These are phyloP conservation scores for Amylostereum chailletii DNA, from an alignment of 1,284 basidiomycete genomes.

Conservation along the genomic window DNA sequence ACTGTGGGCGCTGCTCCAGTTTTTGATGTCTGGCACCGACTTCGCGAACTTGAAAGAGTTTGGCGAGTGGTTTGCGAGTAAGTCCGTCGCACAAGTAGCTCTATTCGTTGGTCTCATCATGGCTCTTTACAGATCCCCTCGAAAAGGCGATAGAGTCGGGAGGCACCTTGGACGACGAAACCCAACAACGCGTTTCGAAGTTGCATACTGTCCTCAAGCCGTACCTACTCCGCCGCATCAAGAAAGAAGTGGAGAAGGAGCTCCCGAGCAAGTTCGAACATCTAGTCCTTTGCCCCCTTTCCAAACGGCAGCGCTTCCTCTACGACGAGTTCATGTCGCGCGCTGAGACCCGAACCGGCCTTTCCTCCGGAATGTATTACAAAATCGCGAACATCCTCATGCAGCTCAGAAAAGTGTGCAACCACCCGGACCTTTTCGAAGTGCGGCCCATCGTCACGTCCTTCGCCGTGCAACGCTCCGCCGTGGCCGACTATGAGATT, in stretches of 20 bases:
- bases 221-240: conserved; percentile 89
- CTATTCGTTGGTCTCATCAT: neutral
- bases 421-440: conserved; percentile 95
- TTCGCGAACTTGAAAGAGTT: conserved; percentile 95
- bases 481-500: conserved; percentile 81
- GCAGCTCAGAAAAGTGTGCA: conserved; percentile 94
- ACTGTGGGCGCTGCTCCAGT: conserved; percentile 91
- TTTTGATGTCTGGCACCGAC: conserved; percentile 89
- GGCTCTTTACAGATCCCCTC: conserved; percentile 60
- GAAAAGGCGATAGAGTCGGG: conserved; percentile 93
- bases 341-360: conserved; percentile 78
- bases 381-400: conserved; percentile 97
- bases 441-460: conserved; percentile 90
- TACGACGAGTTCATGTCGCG: conserved; percentile 99
- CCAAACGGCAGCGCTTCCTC: conserved; percentile 91
- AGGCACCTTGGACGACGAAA: conserved; percentile 74
- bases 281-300: conserved; percentile 84
- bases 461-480: conserved; percentile 80
- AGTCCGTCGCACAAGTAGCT: conserved; percentile 19
- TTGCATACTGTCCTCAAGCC: conserved; percentile 91
- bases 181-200: conserved; percentile 79
- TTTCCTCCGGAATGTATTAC: conserved; percentile 79
- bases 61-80: conserved; percentile 94
- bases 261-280: conserved; percentile 95
- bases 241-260: conserved; percentile 94